These are phyloP conservation scores for Diaporthe aspalathi DNA, from an alignment of 2,329 filamentous ascomycete genomes.

Conservation along the genomic window DNA sequence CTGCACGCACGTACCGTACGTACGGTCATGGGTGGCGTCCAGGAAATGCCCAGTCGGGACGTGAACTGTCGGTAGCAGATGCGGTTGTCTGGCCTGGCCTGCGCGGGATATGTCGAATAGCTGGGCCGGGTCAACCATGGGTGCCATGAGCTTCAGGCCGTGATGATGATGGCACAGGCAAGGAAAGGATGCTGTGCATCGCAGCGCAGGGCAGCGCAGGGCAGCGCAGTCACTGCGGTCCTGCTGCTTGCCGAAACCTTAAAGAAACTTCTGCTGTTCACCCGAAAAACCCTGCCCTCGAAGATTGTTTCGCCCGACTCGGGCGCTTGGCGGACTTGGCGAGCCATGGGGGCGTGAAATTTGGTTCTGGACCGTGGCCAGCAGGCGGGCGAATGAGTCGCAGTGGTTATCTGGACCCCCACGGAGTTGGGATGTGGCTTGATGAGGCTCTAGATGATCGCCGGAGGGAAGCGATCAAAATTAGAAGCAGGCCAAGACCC, in stretches of 20 bases:
- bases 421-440: slow-evolving; percentile 28
- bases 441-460: slow-evolving; percentile 31
- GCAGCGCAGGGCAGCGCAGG: not conserved
- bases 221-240: slow-evolving; percentile 14
- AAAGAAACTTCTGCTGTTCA: slow-evolving; percentile 21
- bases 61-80: no score
- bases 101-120: no score
- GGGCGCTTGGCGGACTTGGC: slow-evolving; percentile 27
- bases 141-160: slow-evolving; percentile 12
- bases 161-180: not conserved
- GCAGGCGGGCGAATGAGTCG: not conserved
- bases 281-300: slow-evolving; percentile 12
- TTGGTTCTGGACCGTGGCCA: not conserved
- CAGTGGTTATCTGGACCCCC: slow-evolving; percentile 20
- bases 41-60: no score
- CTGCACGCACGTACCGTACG: not conserved
- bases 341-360: slow-evolving; percentile 10
- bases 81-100: no score
- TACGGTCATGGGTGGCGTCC: no score
- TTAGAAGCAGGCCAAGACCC: slow-evolving; percentile 24
- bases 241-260: slow-evolving; percentile 29
- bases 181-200: not conserved
- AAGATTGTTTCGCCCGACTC: slow-evolving; percentile 31
- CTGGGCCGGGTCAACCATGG: no score
- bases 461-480: slow-evolving; percentile 28